Conservation (phyloP, 2,329 filamentous ascomycete genomes). For the Acrodontium crateriforme region DNA sequence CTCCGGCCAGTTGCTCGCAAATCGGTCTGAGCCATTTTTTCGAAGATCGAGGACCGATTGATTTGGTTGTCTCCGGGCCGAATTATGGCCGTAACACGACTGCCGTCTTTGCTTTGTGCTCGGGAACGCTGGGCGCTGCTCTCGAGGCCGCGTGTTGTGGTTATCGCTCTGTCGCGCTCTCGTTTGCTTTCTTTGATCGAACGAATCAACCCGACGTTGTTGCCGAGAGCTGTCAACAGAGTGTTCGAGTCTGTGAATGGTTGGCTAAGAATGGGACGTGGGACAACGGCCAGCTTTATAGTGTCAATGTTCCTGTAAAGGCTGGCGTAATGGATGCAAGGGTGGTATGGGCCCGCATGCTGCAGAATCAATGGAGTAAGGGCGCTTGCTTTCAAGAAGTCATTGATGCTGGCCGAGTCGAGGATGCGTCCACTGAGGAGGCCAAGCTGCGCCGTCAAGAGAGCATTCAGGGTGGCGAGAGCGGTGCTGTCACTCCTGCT, state of each 20-base stretch:
- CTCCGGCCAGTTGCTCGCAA: slow-evolving; percentile 36
- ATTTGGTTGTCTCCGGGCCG: slow-evolving; percentile 35
- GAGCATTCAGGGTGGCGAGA: slow-evolving; percentile 25
- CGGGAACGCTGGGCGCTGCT: slow-evolving; percentile 36
- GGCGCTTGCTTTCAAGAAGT: slow-evolving; percentile 79
- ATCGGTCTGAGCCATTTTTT: slow-evolving; percentile 36
- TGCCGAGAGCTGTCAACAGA: slow-evolving; percentile 57
- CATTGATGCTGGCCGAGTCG: slow-evolving; percentile 44
- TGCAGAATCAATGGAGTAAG: slow-evolving; percentile 82
- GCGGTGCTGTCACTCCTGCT: slow-evolving; percentile 16
- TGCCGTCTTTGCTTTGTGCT: slow-evolving; percentile 35
- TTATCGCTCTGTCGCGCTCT: slow-evolving; percentile 58
- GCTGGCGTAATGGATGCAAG: slow-evolving; percentile 55
- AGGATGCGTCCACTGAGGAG: slow-evolving; percentile 51
- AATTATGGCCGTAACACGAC: slow-evolving; percentile 39
- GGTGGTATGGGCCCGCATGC: slow-evolving; percentile 69
- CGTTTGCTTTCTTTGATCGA: slow-evolving; percentile 76
- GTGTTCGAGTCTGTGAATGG: slow-evolving; percentile 65
- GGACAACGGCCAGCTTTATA: slow-evolving; percentile 55
- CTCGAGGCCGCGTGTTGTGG: slow-evolving; percentile 36
- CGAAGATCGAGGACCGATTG: slow-evolving; percentile 28
- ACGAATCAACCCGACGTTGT: slow-evolving; percentile 77
- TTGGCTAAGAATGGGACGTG: slow-evolving; percentile 60
- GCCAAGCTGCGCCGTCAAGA: slow-evolving; percentile 56
- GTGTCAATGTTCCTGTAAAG: slow-evolving; percentile 76